Base-by-base conservation (phyloP, 2,329 filamentous ascomycete species). In the Fusarium napiforme region DNA sequence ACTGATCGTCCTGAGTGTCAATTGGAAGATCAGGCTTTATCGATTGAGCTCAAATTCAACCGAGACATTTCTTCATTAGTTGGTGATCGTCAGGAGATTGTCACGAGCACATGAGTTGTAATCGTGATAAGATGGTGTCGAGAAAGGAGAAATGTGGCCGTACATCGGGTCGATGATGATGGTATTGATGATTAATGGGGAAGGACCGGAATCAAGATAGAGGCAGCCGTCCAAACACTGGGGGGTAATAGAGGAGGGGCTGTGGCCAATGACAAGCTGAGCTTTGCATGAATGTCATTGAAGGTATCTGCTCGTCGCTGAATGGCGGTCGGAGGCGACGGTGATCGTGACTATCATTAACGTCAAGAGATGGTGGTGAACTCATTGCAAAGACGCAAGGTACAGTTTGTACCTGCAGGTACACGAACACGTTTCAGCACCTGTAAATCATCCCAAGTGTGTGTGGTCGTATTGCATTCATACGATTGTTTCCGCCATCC, bases 51-150 rank as follows among this genome's bases (percentile, higher is more conserved):
- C 49, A 53, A 60, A 71, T 64, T 64, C 42, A 68, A 46, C 49
- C 52, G 50, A 72, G 68, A 67, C 62, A 71, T 58, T 45, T 67
- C 28, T 45, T 34, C 47, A 23, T 52, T 65, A 53, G 40, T 59
- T 30, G 52, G 36, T 57, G 71, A 74, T 74, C 71, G 59, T 74
- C 71, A 74, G 71, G 71, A 74, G 71, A 64, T 45, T 49, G 26
- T 53, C 46, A 28, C 40, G 15, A 37, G 34, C n/a, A 36, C 21
- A 46, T 36, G n/a, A 64, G 39, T 18, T n/a, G 43, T 37, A 49
- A 28, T 55, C 34, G 37, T 57, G 60, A 49, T 52, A 62, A 71
- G 39, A 59, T 36, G 66, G 26, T 23, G 34, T 34, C 45, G 21
- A 61, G 40, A 28, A 49, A 46, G 37, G 37, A 28, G 36, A 52